Evolutionary conservation across 768 basidiomycete genomes (phyloP), one percentile per base, ranked within the genome.

Genomic region (Termitomyces titanicus): DNA sequence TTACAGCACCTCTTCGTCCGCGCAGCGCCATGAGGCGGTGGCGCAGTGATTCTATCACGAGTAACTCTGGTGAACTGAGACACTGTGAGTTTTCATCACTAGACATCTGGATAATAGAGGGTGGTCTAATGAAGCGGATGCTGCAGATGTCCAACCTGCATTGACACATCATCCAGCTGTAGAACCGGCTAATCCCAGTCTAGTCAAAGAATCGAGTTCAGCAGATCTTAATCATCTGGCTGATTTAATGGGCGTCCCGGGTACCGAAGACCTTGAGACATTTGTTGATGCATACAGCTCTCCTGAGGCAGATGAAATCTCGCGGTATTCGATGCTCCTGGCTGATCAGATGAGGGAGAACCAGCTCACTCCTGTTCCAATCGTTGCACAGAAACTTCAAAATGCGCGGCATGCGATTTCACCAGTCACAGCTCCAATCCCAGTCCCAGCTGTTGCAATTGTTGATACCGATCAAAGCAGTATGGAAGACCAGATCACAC

Each of bases 401-500:
- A n/a, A n/a, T n/a, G n/a, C n/a, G 4, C 27, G 15, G 8, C 25
- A 43, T 34, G 27, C 38, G 24, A 20, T 24, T 10, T 35, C 48
- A 40, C 48, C 48, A 24, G 37, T 25, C 5, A 31, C 47, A 18
- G 20, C 12, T 8, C n/a, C 39, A 20, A 18, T 20, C n/a, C 10
- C 47, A 29, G 29, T 29, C 29, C 25, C 25, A 20, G 27, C 27
- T 22, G 46, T 47, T 22, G 25, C 45, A 38, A 34, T 47, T 17
- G 11, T 18, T n/a, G 34, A 54, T 17, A 35, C 27, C 34, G 45
- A 35, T 18, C 24, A 27, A 29, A 10, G 13, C 13, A 27, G 3
- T 9, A 60, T 59, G 7, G 62, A 62, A 20, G 65, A 68, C 47
- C 54, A 64, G 51, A 58, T 67, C 43, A 63, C 63, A 48, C 63